Base-by-base conservation (phyloP, 164 flowering plant species). In the Nelumbo lutea region DNA sequence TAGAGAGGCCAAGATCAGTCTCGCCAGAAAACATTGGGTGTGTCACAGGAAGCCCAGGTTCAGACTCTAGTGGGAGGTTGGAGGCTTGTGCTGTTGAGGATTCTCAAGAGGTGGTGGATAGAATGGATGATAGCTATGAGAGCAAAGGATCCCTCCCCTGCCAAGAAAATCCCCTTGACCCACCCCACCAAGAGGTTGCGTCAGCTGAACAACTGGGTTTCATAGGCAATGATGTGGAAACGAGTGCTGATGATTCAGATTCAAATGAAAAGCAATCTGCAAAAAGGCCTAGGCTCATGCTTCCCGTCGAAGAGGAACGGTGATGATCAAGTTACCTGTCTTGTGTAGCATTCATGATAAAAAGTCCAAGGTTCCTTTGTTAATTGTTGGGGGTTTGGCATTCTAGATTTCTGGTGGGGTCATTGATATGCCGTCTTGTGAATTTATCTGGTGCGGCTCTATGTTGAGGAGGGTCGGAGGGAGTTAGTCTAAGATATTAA, bases 251-350 rank as follows among this genome's bases (percentile, higher is more conserved):
- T 63, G 75, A 66, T 65, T 15, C 14, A 13, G 75, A 73, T 44
- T 43, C 48, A 51, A 67, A 60, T 50, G 75, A 70, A 41, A 66
- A 70, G 70, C 84, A 42, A 38, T 64, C 79, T 47, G 70, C 83
- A 46, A 82, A 84, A 55, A 73, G 79, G 60, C 59, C 55, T 42
- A 76, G 82, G 74, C 72, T 76, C 61, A 52, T 75, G 11, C 66
- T 71, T 5, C 47, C 73, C 4, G 39, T 1, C 6, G 80, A 74
- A n/a, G 73, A 27, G 48, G 71, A 68, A 52, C 15, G 65, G 27
- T 44, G 44, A 41, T 4, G 14, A 42, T 51, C 68, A 14, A 14
- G 47, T 39, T 40, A 46, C 68, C 40, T 40, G 46, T 41, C 59
- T 1, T 38, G 59, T 27, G 27, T 47, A 56, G 40, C 55, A 64